Evolutionary conservation across 2,329 filamentous ascomycete species (phyloP).

Genomic region (Aspergillus candidus): DNA sequence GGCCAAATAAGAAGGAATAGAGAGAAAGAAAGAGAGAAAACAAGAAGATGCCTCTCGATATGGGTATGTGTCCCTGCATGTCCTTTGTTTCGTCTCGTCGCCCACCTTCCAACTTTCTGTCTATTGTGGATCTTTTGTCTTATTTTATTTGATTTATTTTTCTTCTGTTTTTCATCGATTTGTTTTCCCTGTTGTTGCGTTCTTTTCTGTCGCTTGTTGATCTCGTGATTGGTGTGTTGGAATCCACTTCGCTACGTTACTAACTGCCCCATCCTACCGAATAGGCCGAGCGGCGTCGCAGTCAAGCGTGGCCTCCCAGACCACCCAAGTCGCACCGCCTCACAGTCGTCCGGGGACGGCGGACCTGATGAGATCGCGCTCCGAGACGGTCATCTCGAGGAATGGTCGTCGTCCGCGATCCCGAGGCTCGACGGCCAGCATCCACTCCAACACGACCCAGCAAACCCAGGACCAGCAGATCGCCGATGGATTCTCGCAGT

Average conservation of each 20-base stretch:
- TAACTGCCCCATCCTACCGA: slow-evolving; percentile 10
- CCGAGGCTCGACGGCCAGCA: slow-evolving; percentile 43
- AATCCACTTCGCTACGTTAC: not conserved
- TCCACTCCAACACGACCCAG: slow-evolving; percentile 43
- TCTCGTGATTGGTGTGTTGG: too few species aligned
- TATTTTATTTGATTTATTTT: slow-evolving; percentile 3
- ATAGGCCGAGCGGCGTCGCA: slow-evolving; percentile 34
- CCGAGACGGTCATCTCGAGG: slow-evolving; percentile 36
- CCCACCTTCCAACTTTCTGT: not conserved
- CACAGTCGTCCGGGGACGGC: slow-evolving; percentile 37
- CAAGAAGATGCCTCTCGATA: slow-evolving; percentile 27
- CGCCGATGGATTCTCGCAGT: slow-evolving; percentile 34
- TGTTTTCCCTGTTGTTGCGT: slow-evolving; percentile 1
- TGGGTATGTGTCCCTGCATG: slow-evolving; percentile 22
- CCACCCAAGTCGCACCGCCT: slow-evolving; percentile 31
- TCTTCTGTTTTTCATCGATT: not conserved
- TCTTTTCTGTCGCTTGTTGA: slow-evolving; percentile 2
- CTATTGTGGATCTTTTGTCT: not conserved
- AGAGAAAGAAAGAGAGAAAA: slow-evolving; percentile 5
- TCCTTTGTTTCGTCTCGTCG: slow-evolving; percentile 1
- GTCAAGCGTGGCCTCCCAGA: slow-evolving; percentile 34
- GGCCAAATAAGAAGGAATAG: not conserved
- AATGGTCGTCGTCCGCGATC: slow-evolving; percentile 39
- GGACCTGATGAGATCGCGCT: slow-evolving; percentile 37
- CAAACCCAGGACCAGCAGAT: slow-evolving; percentile 39